Conservation (phyloP, 176 grass and related monocot species). For the Avena atlantica region DNA sequence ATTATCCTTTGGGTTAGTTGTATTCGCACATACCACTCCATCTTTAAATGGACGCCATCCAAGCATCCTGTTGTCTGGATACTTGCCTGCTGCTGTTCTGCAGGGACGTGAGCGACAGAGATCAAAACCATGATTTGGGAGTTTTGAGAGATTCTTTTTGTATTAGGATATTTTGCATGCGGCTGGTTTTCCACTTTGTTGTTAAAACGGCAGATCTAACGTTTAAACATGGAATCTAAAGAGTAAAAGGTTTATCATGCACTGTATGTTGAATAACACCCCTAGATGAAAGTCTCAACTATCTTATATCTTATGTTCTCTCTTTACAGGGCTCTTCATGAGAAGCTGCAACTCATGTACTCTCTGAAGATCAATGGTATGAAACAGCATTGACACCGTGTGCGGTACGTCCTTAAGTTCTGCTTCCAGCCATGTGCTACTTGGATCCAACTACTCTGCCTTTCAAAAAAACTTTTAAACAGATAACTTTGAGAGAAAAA, state of each 20-base stretch:
- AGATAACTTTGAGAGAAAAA: neutral
- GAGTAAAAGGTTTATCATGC: constrained; percentile 2
- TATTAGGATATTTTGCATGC: neutral
- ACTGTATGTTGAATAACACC: neutral
- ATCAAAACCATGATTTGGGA: neutral
- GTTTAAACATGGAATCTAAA: neutral
- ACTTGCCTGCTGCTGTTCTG: constrained; percentile 83
- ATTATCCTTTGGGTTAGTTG: constrained; percentile 31
- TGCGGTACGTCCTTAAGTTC: constrained; percentile 13
- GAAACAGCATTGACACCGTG: neutral
- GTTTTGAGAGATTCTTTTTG: constrained; percentile 8
- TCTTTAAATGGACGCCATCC: constrained; percentile 87
- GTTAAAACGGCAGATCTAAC: neutral
- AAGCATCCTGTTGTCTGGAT: constrained; percentile 84
- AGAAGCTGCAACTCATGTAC: neutral
- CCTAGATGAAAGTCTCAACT: neutral
- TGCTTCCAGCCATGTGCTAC: neutral
- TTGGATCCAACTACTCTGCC: neutral
- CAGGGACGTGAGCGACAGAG: constrained; percentile 26
- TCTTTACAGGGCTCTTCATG: constrained; percentile 9
- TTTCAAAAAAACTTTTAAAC: neutral
- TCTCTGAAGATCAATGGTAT: neutral
- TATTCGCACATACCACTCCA: constrained; percentile 64
- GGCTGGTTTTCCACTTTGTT: neutral
- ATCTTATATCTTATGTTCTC: neutral